Evolutionary conservation across 768 basidiomycete species (phyloP).

Genomic region (Boletales sp.): DNA sequence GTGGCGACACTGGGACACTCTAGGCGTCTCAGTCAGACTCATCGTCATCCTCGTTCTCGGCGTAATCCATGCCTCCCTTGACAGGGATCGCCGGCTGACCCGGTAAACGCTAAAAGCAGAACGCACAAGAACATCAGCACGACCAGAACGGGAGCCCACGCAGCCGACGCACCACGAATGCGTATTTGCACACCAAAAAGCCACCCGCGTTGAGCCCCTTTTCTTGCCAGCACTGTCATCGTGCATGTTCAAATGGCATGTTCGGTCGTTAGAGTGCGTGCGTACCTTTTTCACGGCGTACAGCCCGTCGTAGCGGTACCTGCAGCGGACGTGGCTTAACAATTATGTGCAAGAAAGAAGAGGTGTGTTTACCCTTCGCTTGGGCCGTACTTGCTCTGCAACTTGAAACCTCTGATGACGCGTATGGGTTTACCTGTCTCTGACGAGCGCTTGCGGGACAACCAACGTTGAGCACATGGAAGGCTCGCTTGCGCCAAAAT

Average conservation of each 20-base stretch:
- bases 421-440: slow-evolving; percentile 81
- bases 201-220: slow-evolving; percentile 65
- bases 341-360: not conserved
- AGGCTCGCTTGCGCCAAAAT: not conserved
- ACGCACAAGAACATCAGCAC: not conserved
- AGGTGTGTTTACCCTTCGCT: slow-evolving; percentile 56
- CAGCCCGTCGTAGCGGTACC: slow-evolving; percentile 90
- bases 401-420: slow-evolving; percentile 76
- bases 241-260: not conserved
- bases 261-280: not conserved
- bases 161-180: slow-evolving; percentile 59
- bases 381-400: slow-evolving; percentile 71
- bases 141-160: not conserved
- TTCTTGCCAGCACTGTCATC: slow-evolving; percentile 66
- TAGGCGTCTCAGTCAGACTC: slow-evolving; percentile 1
- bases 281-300: slow-evolving; percentile 73
- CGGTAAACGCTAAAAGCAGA: slow-evolving; percentile 21
- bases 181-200: slow-evolving; percentile 80
- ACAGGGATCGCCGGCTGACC: slow-evolving; percentile 22
- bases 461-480: not conserved
- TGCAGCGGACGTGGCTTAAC: slow-evolving; percentile 19
- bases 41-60: not conserved
- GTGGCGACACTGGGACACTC: no score
- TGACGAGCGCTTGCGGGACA: slow-evolving; percentile 53
- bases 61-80: slow-evolving; percentile 14